These are phyloP conservation scores for Sechiopsis laciniata DNA, from an alignment of 306 rosid genomes.

Conservation along the genomic window DNA sequence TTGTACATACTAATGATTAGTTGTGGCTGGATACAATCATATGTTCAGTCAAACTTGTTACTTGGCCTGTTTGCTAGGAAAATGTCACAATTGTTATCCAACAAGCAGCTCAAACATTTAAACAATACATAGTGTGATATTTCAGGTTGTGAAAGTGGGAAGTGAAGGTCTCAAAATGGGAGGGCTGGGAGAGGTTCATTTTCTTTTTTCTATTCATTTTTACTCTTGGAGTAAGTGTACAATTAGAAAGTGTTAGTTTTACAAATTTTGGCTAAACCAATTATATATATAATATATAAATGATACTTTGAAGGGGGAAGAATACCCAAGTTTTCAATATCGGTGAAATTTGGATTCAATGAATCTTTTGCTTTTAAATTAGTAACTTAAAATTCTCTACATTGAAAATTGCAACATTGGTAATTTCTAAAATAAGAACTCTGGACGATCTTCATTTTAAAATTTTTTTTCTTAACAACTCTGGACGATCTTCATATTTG, in stretches of 20 bases:
- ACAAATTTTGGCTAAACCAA: background rate
- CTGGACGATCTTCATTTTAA: background rate
- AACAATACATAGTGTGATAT: background rate
- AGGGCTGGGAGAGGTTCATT: background rate
- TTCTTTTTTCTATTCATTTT: background rate
- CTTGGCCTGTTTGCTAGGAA: slow-evolving; percentile 33
- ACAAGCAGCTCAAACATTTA: background rate
- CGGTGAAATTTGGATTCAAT: background rate
- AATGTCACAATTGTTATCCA: slow-evolving; percentile 4
- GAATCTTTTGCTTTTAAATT: background rate
- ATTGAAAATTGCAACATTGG: no score
- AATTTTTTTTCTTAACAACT: no score
- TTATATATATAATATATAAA: background rate
- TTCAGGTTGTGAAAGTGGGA: background rate
- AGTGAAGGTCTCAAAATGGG: background rate
- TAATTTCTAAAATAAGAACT: no score
- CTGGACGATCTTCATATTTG: no score
- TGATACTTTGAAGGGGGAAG: background rate
- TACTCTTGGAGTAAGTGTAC: background rate
- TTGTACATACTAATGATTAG: slow-evolving; percentile 19
- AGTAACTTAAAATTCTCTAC: background rate
- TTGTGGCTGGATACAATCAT: slow-evolving; percentile 11
- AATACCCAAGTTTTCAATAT: background rate
- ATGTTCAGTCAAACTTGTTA: slow-evolving; percentile 34
- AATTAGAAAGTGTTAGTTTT: background rate